phyloP scores from a whole-genome alignment of 2,329 filamentous ascomycete genomes.

The Phoma sp. region DNA sequence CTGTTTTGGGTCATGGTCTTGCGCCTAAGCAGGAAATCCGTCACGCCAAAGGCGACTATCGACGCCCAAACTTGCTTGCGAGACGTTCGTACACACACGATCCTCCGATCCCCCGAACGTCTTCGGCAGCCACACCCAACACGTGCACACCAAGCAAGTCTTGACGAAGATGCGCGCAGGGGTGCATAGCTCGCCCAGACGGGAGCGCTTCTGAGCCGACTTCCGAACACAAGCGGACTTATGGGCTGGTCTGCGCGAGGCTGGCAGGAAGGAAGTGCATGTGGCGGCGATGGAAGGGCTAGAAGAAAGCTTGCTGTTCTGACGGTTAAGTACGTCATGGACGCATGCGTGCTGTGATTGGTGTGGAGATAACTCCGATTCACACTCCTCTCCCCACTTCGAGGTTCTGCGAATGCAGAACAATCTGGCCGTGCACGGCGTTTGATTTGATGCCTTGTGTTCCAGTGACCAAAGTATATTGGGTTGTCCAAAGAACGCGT shows the following conservation, averaged over 20 bases:
- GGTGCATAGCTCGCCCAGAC: neutral
- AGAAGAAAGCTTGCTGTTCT: conserved; percentile 1
- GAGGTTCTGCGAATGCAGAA: neutral
- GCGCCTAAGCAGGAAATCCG: neutral
- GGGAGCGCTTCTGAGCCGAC: neutral
- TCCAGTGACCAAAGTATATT: neutral
- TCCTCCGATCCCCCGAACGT: conserved; percentile 25
- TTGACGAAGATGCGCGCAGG: neutral
- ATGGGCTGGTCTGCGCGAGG: neutral
- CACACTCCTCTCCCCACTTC: neutral
- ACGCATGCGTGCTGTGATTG: neutral
- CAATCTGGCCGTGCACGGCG: neutral
- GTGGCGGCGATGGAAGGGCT: neutral
- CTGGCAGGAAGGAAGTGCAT: neutral
- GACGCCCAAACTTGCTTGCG: neutral
- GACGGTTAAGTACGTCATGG: neutral
- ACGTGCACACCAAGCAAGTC: neutral
- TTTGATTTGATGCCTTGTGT: neutral
- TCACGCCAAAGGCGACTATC: neutral
- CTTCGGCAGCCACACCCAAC: conserved; percentile 2
- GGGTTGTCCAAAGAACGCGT: neutral
- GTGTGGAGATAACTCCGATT: neutral
- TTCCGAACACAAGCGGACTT: neutral
- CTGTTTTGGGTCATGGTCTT: neutral
- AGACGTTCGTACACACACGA: conserved; percentile 2